phyloP scores from a whole-genome alignment of 768 basidiomycete species.

The Candolleomyces aberdarensis region DNA sequence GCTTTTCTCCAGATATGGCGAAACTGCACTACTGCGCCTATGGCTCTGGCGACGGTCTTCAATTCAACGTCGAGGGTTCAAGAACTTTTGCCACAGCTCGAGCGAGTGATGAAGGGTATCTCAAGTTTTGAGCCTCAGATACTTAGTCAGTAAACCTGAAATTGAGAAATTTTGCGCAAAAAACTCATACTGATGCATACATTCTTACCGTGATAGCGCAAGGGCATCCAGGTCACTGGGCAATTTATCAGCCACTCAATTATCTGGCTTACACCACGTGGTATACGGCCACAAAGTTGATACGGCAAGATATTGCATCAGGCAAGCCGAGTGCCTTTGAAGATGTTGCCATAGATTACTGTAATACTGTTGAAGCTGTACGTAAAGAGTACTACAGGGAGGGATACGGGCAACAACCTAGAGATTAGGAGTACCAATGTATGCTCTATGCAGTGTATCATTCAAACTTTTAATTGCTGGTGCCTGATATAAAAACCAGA shows the following conservation, averaged over 20 bases:
- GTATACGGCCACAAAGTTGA: neutral
- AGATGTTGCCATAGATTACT: neutral
- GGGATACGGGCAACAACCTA: neutral
- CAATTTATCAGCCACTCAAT: neutral
- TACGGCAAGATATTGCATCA: neutral
- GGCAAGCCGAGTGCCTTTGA: neutral
- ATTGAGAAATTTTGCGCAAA: too few relatives aligned
- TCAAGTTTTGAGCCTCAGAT: neutral
- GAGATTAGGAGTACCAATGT: neutral
- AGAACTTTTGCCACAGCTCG: neutral
- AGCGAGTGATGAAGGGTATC: neutral
- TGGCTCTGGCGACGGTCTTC: neutral
- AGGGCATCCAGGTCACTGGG: neutral
- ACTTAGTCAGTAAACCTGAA: neutral
- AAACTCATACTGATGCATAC: too few relatives aligned
- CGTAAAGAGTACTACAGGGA: neutral
- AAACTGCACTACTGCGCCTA: neutral
- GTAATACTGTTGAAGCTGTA: neutral
- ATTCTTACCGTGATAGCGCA: neutral
- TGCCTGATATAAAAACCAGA: too few relatives aligned
- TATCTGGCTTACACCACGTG: neutral
- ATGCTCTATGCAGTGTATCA: too few relatives aligned
- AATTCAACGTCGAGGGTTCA: neutral
- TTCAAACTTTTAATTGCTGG: too few relatives aligned
- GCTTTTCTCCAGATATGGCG: neutral